A percentile compares a stretch with the other conserved stretches of the same genome.
Evolutionary conservation across 2,329 filamentous ascomycete species (phyloP).

Genomic region (Talaromyces sp.): DNA sequence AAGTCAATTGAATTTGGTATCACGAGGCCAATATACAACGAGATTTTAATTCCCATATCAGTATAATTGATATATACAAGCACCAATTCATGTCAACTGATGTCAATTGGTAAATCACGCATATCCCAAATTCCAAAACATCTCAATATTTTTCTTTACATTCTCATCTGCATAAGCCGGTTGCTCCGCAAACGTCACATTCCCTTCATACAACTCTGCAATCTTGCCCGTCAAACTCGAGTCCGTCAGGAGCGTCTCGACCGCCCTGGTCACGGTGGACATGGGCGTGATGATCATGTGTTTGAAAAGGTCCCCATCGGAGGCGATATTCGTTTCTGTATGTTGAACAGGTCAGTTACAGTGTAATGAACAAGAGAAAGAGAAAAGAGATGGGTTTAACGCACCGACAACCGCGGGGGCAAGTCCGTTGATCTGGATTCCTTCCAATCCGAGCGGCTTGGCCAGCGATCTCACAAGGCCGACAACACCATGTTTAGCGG

Average conservation of each 20-base stretch:
- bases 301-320: slow-evolving; percentile 42
- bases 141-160: slow-evolving; percentile 44
- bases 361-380: background rate
- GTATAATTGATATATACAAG: too few species aligned
- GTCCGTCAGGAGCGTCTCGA: slow-evolving; percentile 41
- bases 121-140: slow-evolving; percentile 46
- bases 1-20: too few species aligned
- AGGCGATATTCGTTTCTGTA: slow-evolving; percentile 45
- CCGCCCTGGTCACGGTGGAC: slow-evolving; percentile 43
- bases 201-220: slow-evolving; percentile 48
- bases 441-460: slow-evolving; percentile 31
- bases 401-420: slow-evolving; percentile 49
- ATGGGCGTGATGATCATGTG: slow-evolving; percentile 51
- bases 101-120: slow-evolving; percentile 27
- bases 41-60: too few species aligned
- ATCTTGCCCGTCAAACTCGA: slow-evolving; percentile 40
- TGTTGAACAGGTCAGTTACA: background rate
- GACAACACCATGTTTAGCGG: slow-evolving; percentile 47
- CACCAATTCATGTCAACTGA: too few species aligned
- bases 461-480: slow-evolving; percentile 48
- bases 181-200: slow-evolving; percentile 44
- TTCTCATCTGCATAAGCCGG: slow-evolving; percentile 48
- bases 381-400: slow-evolving; percentile 6
- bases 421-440: slow-evolving; percentile 50
- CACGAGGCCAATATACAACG: background rate